Base-by-base conservation (phyloP, 2,329 filamentous ascomycete species). In the Aspergillus piperis region DNA sequence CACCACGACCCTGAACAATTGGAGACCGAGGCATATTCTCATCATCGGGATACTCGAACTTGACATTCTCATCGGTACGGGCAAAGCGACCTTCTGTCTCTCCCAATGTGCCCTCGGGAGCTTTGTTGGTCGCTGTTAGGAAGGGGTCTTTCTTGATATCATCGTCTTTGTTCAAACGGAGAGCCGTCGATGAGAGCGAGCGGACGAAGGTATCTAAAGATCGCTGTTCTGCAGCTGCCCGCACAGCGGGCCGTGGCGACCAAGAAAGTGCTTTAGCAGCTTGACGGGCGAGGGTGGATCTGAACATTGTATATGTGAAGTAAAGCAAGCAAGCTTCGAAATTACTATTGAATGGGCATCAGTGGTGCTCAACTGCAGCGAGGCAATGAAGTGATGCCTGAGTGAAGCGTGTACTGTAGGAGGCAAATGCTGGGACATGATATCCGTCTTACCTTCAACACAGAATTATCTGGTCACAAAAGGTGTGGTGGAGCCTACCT, bases 1-100 rank as follows among this genome's bases (percentile, higher is more conserved):
- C 91, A 62, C 90, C 91, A 54, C 90, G 85, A 52, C 91, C 91
- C 65, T 88, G 84, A 7, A 94, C 86, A 3, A 90, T 88, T 59
- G 82, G 80, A 59, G 87, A 89, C 44, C 84, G 83, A 8, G 92
- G 91, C 66, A 95, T 83, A 62, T 92, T 85, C 58, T 85, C 79
- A 70, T 92, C 89, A 39, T 86, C 84, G 0, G 91, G 92, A 72
- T 96, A 92, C 75, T 92, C 87, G 64, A 95, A 88, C 41, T 87
- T 85, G 62, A 96, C 89, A 58, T 83, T 86, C 53, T 92, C 85
- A 71, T 96, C 90, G 8, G 91, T 96, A 71, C 91, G 88, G 15
- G 92, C 90, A 73, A 89, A 90, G 62, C 86, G 82, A 57, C 91
- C 90, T 72, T 87, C 84, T 60, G 85, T 81, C 5, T 73, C 70